These are phyloP conservation scores for Spinellus fusiger DNA, from an alignment of 192 early-diverging fungal genomes.

Conservation along the genomic window DNA sequence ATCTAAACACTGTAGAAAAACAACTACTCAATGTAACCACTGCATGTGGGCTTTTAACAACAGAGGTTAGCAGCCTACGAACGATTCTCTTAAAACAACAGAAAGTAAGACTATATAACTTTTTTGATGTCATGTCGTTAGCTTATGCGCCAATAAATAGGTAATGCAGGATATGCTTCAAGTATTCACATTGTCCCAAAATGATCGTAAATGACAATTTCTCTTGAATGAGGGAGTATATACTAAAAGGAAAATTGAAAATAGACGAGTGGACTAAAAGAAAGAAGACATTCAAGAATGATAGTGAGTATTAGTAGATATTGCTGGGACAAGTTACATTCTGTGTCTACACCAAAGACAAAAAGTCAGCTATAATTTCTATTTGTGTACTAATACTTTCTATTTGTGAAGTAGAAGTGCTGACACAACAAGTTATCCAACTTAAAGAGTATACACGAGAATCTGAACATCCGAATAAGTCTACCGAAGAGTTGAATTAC, in stretches of 20 bases:
- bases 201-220: not conserved
- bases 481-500: not conserved
- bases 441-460: not conserved
- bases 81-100: constrained; percentile 15
- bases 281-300: not conserved
- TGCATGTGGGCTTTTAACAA: constrained; percentile 1
- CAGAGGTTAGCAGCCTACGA: constrained; percentile 4
- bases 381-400: not conserved
- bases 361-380: not conserved
- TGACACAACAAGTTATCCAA: not conserved
- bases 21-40: constrained; percentile 10
- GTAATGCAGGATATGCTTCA: constrained; percentile 16
- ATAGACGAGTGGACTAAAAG: not conserved
- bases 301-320: not conserved
- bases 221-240: not conserved
- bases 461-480: not conserved
- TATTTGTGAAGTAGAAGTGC: not conserved
- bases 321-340: not conserved
- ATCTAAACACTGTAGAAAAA: constrained; percentile 21
- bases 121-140: not conserved
- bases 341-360: not conserved
- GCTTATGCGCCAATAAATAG: constrained; percentile 1
- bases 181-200: not conserved
- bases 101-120: constrained; percentile 3
- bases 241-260: not conserved